phyloP scores from a whole-genome alignment of 2,329 filamentous ascomycete genomes.

The Clarireedia homoeocarpa region DNA sequence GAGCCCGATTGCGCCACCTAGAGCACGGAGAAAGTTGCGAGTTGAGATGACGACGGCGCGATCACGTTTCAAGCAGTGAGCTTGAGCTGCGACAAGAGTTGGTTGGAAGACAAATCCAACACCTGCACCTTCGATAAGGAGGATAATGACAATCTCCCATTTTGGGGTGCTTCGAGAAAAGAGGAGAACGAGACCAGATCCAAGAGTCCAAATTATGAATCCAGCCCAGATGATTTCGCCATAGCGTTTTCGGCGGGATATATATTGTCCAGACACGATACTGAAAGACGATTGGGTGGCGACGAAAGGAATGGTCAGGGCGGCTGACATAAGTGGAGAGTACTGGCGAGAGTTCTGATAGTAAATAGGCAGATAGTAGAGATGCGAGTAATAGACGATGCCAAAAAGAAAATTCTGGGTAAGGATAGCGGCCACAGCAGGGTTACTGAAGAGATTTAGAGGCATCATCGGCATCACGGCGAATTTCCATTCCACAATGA shows the following conservation, averaged over 20 bases:
- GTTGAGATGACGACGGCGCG: conserved; percentile 55
- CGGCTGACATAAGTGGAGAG: conserved; percentile 38
- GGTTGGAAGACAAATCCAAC: conserved; percentile 43
- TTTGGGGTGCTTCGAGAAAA: conserved; percentile 38
- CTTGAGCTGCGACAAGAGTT: conserved; percentile 48
- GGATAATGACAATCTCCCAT: conserved; percentile 41
- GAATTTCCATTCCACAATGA: conserved; percentile 47
- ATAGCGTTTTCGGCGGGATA: conserved; percentile 48
- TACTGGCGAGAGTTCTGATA: conserved; percentile 45
- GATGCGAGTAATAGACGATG: conserved; percentile 47
- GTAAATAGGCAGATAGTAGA: conserved; percentile 55
- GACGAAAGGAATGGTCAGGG: conserved; percentile 43
- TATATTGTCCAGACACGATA: conserved; percentile 46
- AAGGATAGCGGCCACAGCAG: conserved; percentile 46
- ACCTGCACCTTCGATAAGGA: conserved; percentile 44
- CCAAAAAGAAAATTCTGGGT: conserved; percentile 53
- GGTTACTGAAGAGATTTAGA: conserved; percentile 45
- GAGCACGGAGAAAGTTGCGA: conserved; percentile 53
- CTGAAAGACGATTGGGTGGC: conserved; percentile 39
- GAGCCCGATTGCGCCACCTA: conserved; percentile 51
- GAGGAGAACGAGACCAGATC: conserved; percentile 43
- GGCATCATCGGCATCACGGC: conserved; percentile 52
- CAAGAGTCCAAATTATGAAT: conserved; percentile 35
- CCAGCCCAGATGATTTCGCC: conserved; percentile 46
- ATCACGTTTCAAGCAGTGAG: conserved; percentile 47